Evolutionary conservation across 1,284 basidiomycete genomes (phyloP).

Genomic region (Violaceomyces palustris): DNA sequence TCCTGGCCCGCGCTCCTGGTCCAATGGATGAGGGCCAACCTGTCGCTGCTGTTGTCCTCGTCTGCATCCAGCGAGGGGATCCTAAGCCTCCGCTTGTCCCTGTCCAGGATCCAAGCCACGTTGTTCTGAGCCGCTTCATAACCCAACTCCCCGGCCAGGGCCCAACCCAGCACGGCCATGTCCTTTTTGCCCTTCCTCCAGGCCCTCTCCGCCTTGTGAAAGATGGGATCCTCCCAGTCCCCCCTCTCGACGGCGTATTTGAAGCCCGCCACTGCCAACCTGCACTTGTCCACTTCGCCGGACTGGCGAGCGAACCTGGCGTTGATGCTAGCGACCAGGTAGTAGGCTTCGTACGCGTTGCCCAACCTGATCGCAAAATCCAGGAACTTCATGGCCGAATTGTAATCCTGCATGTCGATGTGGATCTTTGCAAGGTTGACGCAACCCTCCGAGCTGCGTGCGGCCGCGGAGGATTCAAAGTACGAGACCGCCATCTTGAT

Average conservation of each 20-base stretch:
- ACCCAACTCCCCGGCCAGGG: constrained; percentile 79
- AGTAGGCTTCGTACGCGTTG: constrained; percentile 34
- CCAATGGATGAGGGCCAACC: constrained; percentile 84
- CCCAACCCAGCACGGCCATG: constrained; percentile 59
- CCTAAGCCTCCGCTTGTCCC: constrained; percentile 51
- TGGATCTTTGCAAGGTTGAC: constrained; percentile 83
- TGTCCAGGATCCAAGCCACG: constrained; percentile 83
- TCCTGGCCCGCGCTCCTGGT: constrained; percentile 86
- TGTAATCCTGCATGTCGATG: constrained; percentile 31
- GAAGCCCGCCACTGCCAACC: constrained; percentile 27
- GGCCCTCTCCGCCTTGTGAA: constrained; percentile 44
- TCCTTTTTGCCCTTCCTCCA: constrained; percentile 36
- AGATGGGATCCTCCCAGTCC: constrained; percentile 47
- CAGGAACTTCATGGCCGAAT: constrained; percentile 20
- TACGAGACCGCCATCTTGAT: constrained; percentile 61
- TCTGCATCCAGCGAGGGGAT: constrained; percentile 1
- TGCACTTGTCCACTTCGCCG: constrained; percentile 20
- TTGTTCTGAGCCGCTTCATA: constrained; percentile 93
- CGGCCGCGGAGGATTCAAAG: constrained; percentile 72
- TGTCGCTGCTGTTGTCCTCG: constrained; percentile 57
- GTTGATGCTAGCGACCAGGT: constrained; percentile 33
- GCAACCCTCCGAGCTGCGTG: constrained; percentile 68
- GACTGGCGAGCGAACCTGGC: constrained; percentile 16
- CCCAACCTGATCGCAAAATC: constrained; percentile 19
- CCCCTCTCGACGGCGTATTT: constrained; percentile 39